Conservation (phyloP, 768 basidiomycete species). For the Amanita muscaria region DNA sequence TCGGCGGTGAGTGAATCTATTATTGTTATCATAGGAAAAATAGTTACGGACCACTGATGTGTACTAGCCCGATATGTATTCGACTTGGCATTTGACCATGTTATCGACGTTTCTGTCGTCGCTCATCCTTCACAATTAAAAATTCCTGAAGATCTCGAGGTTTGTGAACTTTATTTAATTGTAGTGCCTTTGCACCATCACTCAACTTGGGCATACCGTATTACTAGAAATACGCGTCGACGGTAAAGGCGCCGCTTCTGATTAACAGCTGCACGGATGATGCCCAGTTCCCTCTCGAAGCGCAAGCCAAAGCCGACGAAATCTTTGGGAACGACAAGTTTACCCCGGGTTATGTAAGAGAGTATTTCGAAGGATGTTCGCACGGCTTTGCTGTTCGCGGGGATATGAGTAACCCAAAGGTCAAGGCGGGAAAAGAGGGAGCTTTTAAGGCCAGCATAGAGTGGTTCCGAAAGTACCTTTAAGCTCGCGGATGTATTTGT, state of each 20-base stretch:
- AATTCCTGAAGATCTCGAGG: slow-evolving; percentile 55
- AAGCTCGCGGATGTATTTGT: too few species aligned
- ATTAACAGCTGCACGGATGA: slow-evolving; percentile 59
- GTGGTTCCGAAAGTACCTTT: neutral
- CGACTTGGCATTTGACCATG: slow-evolving; percentile 50
- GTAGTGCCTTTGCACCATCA: too few species aligned
- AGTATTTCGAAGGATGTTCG: slow-evolving; percentile 37
- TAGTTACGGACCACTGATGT: too few species aligned
- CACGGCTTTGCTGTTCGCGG: slow-evolving; percentile 51
- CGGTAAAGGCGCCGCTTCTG: slow-evolving; percentile 46
- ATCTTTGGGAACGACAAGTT: slow-evolving; percentile 40
- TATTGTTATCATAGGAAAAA: neutral
- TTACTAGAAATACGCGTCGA: slow-evolving; percentile 36
- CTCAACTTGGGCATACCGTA: neutral
- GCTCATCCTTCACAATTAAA: slow-evolving; percentile 56
- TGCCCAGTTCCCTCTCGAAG: slow-evolving; percentile 37
- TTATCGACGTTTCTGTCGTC: slow-evolving; percentile 38
- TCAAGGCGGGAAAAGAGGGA: neutral
- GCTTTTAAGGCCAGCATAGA: neutral
- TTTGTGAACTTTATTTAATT: slow-evolving; percentile 13
- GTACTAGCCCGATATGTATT: slow-evolving; percentile 44
- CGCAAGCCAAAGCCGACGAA: slow-evolving; percentile 36
- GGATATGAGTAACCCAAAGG: slow-evolving; percentile 28
- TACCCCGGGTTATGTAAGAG: slow-evolving; percentile 40
- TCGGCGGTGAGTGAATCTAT: slow-evolving; percentile 37